Base-by-base conservation (phyloP, 768 basidiomycete genomes). In the Cantharellus cinnabarinus region DNA sequence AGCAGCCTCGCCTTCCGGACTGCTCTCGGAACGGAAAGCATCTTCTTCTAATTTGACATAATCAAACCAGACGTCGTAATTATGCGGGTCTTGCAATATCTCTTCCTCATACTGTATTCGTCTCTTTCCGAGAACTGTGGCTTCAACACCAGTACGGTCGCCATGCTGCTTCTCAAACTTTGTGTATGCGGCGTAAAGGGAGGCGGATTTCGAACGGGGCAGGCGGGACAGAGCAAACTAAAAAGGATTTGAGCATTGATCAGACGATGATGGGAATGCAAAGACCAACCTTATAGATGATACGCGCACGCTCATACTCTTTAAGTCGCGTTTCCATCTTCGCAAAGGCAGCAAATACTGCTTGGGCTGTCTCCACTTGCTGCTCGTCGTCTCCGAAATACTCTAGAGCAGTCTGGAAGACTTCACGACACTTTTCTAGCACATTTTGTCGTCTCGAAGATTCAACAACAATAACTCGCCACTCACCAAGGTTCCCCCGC, bases 131-230 rank as follows among this genome's bases (percentile, higher is more conserved):
- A 97, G 77, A 0, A 99, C 94, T 4, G 95, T 99, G 44, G 81
- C 78, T 69, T 97, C 94, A 35, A 99, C 79, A 0, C 89, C 83
- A 3, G 79, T 77, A 3, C 89, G 81, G 4, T 85, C 83, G 7
- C 95, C 95, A 64, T 91, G 89, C 66, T 98, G 95, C 69, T 99
- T 99, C 73, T 98, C 95, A 62, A 99, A 98, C 68, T 87, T 89
- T 29, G 93, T 94, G 67, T 94, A 99, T 0, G 91, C 78, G 2
- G 91, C 81, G 66, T 98, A 99, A 5, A 99, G 74, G 4, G 76
- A 72, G 0, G 79, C 80, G 3, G 93, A 95, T 70, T 95, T 95
- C 37, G 93, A 89, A 34, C 91, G 79, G 3, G 95, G 89, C 42
- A 99, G 78, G 35, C 91, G 81, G 15, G 85, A 81, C 10, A 99